Conservation (phyloP, 768 basidiomycete species). For the Mycena metata region DNA sequence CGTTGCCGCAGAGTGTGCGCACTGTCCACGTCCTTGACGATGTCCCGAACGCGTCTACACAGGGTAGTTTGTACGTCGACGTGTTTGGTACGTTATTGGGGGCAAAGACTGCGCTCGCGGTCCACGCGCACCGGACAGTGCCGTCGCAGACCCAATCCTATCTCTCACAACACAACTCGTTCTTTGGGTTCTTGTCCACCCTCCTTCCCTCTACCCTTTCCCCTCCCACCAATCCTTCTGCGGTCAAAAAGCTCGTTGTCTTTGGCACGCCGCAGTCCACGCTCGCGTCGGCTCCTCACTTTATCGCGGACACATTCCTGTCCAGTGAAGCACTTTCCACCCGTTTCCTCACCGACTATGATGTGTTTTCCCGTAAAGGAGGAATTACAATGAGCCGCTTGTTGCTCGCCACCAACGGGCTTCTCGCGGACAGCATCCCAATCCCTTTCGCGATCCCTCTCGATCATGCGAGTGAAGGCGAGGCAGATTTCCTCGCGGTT, state of each 20-base stretch:
- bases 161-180: slow-evolving; percentile 57
- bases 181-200: slow-evolving; percentile 57
- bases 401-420: slow-evolving; percentile 67
- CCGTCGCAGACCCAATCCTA: slow-evolving; percentile 69
- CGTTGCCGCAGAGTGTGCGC: slow-evolving; percentile 71
- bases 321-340: slow-evolving; percentile 64
- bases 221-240: slow-evolving; percentile 62
- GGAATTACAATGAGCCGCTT: slow-evolving; percentile 80
- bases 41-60: slow-evolving; percentile 70
- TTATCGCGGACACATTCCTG: slow-evolving; percentile 72
- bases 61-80: slow-evolving; percentile 79
- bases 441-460: slow-evolving; percentile 72
- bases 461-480: slow-evolving; percentile 57
- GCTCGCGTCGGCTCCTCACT: slow-evolving; percentile 66
- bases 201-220: slow-evolving; percentile 48
- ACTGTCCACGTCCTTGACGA: slow-evolving; percentile 84
- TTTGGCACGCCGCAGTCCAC: slow-evolving; percentile 72
- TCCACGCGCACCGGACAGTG: slow-evolving; percentile 71
- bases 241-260: slow-evolving; percentile 73
- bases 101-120: slow-evolving; percentile 47
- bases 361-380: slow-evolving; percentile 80
- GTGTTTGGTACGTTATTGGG: slow-evolving; percentile 73
- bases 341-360: slow-evolving; percentile 77
- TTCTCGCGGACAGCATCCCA: slow-evolving; percentile 58
- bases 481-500: slow-evolving; percentile 79